Base-by-base conservation (phyloP, 75 land plant species). In the Chamaecyparis obtusa region DNA sequence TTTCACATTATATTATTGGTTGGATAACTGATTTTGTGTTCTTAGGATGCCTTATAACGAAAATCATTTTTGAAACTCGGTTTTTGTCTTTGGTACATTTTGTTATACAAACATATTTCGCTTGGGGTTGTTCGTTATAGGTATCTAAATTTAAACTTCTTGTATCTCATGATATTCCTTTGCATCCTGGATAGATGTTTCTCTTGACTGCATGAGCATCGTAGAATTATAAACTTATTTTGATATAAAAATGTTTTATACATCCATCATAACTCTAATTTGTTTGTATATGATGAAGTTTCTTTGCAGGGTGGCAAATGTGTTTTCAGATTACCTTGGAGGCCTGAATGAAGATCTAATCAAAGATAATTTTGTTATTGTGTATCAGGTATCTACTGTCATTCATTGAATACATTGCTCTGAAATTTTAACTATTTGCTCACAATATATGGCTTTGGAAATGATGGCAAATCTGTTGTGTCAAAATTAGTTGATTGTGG, bases 311-410 rank as follows among this genome's bases (percentile, higher is more conserved):
- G 97, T 95, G 41, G 99, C 97, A 78, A 96, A 95, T 93, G 92
- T 98, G 64, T 92, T 98, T 49, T 86, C 97, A 83, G 97, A 96
- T 78, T 98, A 98, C 84, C 90, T 98, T 81, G 99, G 98, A 75
- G 96, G 95, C 9, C 87, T 98, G 83, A 95, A 94, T 92, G 99
- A 96, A 85, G 99, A 98, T 87, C 51, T 96, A 55, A 92, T 98
- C 41, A 98, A 98, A 88, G 99, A 98, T 83, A 98, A 98, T 86
- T 98, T 96, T 92, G 95, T 98, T 14, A 96, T 97, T 90, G 99
- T 98, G 1, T 98, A 98, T 91, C 94, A 98, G 99, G 99, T 98
- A 96, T 19, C 27, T 87, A 27, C 57, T 85, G 9, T 30, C 6
- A 54, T 4, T n/a, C 11, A 80, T 89, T 32, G 71, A 48, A 74